These are phyloP conservation scores for Vickermania ingenoplastis DNA, from an alignment of 208 protist genomes.

Conservation along the genomic window DNA sequence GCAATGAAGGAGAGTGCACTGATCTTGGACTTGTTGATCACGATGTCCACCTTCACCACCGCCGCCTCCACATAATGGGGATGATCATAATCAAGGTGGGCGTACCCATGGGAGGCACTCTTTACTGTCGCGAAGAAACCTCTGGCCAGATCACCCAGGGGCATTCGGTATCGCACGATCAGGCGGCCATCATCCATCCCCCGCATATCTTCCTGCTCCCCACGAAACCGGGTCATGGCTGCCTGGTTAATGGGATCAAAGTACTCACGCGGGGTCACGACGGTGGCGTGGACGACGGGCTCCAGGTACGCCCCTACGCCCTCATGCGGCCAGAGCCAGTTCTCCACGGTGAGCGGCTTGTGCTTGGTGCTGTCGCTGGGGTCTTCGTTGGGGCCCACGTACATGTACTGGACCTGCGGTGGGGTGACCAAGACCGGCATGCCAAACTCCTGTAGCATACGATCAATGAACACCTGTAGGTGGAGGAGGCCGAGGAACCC, in stretches of 20 bases:
- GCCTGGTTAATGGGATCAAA: constrained; percentile 78
- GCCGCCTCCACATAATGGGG: constrained; percentile 75
- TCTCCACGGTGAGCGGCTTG: constrained; percentile 54
- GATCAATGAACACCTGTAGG: constrained; percentile 96
- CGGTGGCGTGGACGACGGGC: constrained; percentile 81
- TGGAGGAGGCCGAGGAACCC: constrained; percentile 98
- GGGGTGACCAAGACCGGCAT: constrained; percentile 90
- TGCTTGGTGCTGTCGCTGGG: constrained; percentile 15
- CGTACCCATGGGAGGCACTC: constrained; percentile 88
- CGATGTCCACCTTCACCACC: constrained; percentile 89
- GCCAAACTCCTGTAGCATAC: constrained; percentile 90
- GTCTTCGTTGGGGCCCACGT: constrained; percentile 26
- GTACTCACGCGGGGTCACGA: constrained; percentile 88
- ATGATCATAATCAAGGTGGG: constrained; percentile 93
- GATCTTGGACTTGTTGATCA: constrained; percentile 89
- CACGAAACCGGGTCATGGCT: constrained; percentile 55
- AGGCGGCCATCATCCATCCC: constrained; percentile 66
- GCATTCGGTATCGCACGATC: constrained; percentile 82
- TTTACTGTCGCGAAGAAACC: constrained; percentile 95
- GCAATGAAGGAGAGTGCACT: constrained; percentile 89
- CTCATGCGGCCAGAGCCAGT: constrained; percentile 81
- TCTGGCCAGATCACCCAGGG: constrained; percentile 90
- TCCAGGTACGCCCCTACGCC: constrained; percentile 79
- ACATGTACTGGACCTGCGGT: constrained; percentile 90
- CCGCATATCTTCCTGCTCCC: constrained; percentile 59